phyloP scores from a whole-genome alignment of 192 early-diverging fungal genomes.

The Coemansia umbellata region DNA sequence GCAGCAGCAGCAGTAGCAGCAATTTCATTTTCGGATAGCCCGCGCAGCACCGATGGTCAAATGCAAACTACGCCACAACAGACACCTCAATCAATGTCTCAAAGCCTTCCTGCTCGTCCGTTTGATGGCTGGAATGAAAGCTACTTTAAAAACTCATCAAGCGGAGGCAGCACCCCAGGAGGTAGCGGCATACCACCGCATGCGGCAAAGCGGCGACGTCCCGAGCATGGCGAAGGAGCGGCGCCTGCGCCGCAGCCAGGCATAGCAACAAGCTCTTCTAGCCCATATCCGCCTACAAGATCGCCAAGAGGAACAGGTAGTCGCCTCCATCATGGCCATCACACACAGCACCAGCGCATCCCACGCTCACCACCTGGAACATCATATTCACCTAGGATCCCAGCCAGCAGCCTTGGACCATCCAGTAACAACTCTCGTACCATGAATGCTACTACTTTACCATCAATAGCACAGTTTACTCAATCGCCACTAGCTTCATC shows the following conservation, averaged over 20 bases:
- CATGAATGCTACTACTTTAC: too few species aligned
- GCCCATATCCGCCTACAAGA: not conserved
- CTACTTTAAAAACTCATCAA: not conserved
- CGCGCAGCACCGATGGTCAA: slow-evolving; percentile 1
- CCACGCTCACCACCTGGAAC: slow-evolving; percentile 21
- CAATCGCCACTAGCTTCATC: slow-evolving; percentile 4
- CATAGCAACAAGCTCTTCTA: not conserved
- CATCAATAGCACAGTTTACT: slow-evolving; percentile 29
- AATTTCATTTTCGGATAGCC: slow-evolving; percentile 15
- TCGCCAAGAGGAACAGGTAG: not conserved
- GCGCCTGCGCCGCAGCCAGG: not conserved
- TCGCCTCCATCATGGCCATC: not conserved
- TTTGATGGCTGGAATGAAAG: slow-evolving; percentile 20
- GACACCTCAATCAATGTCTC: slow-evolving; percentile 14
- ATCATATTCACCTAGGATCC: slow-evolving; percentile 16
- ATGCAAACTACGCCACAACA: not conserved
- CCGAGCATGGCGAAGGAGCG: slow-evolving; percentile 2
- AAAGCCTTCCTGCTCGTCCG: slow-evolving; percentile 29
- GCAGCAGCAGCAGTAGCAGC: not conserved
- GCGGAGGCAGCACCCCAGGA: not conserved
- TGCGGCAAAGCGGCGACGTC: slow-evolving; percentile 15
- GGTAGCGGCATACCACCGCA: not conserved
- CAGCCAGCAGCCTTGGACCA: not conserved
- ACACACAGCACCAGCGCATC: slow-evolving; percentile 6
- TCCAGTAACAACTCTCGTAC: not conserved